phyloP scores from a whole-genome alignment of 2,329 filamentous ascomycete genomes.

The Neopestalotiopsis sp. region DNA sequence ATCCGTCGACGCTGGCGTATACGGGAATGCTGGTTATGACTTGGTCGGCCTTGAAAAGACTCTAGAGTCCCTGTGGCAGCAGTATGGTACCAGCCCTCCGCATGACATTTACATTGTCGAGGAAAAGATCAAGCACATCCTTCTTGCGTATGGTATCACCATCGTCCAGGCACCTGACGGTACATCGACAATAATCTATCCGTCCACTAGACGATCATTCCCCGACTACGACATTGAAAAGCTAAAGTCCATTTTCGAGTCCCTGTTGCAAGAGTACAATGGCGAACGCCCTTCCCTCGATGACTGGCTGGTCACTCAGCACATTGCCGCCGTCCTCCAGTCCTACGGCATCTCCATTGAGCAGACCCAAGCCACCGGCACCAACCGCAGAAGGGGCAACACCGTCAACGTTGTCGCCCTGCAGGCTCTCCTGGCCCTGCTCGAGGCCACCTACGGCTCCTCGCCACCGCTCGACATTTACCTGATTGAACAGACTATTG shows the following conservation, averaged over 20 bases:
- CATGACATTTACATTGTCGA: slow-evolving; percentile 22
- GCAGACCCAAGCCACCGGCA: slow-evolving; percentile 7
- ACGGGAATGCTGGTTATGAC: slow-evolving; percentile 25
- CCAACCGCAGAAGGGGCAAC: slow-evolving; percentile 24
- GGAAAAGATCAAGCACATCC: slow-evolving; percentile 21
- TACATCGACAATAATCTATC: slow-evolving; percentile 17
- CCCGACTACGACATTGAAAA: slow-evolving; percentile 17
- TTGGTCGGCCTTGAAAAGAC: slow-evolving; percentile 28
- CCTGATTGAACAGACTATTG: slow-evolving; percentile 33
- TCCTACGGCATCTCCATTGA: slow-evolving; percentile 26
- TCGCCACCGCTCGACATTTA: slow-evolving; percentile 29
- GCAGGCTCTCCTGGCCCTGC: slow-evolving; percentile 27
- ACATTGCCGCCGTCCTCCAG: slow-evolving; percentile 28
- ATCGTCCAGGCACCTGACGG: slow-evolving; percentile 20
- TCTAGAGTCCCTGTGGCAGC: slow-evolving; percentile 23
- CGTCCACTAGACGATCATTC: slow-evolving; percentile 18
- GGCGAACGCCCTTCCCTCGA: slow-evolving; percentile 23
- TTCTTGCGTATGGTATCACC: slow-evolving; percentile 19
- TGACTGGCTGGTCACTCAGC: slow-evolving; percentile 28
- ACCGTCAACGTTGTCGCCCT: slow-evolving; percentile 29
- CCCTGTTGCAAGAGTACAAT: slow-evolving; percentile 21
- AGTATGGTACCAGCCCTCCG: slow-evolving; percentile 20
- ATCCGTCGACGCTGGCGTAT: neutral
- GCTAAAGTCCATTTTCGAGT: slow-evolving; percentile 9
- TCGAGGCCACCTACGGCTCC: slow-evolving; percentile 30